Percentiles rank a stretch among this genome's conserved stretches.
Conservation (phyloP, 805 yeast genomes). For the Wickerhamiella galacta region DNA sequence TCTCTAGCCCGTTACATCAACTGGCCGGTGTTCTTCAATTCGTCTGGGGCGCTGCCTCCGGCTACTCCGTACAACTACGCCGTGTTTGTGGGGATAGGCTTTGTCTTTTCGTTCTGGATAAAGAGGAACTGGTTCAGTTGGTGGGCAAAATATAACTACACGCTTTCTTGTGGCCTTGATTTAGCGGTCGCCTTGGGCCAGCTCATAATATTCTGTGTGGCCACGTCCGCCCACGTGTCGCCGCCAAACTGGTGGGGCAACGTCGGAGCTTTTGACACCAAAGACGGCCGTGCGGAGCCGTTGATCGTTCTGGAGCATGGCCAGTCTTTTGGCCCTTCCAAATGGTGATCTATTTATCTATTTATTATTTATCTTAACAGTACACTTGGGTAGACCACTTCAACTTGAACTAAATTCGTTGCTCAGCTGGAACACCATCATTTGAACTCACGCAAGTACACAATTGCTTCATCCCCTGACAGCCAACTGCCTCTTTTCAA, state of each 20-base stretch:
- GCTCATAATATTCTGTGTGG: constrained; percentile 37
- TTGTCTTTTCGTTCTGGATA: constrained; percentile 38
- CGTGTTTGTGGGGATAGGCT: constrained; percentile 38
- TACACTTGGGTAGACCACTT: too few relatives aligned
- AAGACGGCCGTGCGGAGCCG: constrained; percentile 21
- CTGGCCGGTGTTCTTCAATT: constrained; percentile 51
- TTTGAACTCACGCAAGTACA: too few relatives aligned
- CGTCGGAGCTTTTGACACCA: constrained; percentile 26
- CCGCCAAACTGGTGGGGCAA: constrained; percentile 56
- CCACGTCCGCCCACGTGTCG: constrained; percentile 27
- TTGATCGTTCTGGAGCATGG: constrained; percentile 24
- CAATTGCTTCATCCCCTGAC: too few relatives aligned
- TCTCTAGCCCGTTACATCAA: constrained; percentile 33
- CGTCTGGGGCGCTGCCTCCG: constrained; percentile 53
- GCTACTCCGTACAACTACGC: constrained; percentile 55
- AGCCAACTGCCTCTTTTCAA: too few relatives aligned
- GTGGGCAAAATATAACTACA: constrained; percentile 67
- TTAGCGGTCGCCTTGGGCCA: constrained; percentile 53
- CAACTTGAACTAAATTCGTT: too few relatives aligned
- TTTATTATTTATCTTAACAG: too few relatives aligned
- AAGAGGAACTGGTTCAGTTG: constrained; percentile 40
- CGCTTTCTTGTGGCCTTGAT: constrained; percentile 47
- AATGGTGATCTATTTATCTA: constrained; percentile 29
- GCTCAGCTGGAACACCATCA: too few relatives aligned
- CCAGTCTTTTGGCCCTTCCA: constrained; percentile 31